Base-by-base conservation (phyloP, 108 stramenopile species). In the Cyclotella baltica region DNA sequence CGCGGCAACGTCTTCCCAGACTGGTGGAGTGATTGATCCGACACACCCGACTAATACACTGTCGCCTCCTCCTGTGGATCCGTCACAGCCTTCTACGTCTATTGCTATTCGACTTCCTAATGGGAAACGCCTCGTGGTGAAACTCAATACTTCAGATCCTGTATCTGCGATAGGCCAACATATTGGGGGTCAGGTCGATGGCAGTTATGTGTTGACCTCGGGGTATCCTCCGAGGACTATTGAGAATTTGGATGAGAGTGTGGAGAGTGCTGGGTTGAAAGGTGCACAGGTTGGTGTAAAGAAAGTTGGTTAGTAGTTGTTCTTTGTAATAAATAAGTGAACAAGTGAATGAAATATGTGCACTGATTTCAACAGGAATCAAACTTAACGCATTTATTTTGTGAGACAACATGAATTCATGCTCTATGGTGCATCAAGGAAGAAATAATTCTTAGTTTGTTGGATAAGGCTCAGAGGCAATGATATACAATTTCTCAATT, bases 171-270 rank as follows among this genome's bases (percentile, higher is more conserved):
- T 92, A 34, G 92, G 86, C 25, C 78, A 86, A 16, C 79, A 80
- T 73, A 77, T 91, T 62, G 74, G 75, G 8, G 53, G 19, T 8
- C 62, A 61, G 20, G 72, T 78, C 9, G 73, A 59, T 8, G 75
- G 53, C 0, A 46, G 53, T 15, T 95, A 92, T 76, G 88, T 87
- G 1, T 58, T 95, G 22, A 80, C 87, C 18, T 43, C 89, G 2
- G 94, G 94, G 11, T 95, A 88, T 78, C 94, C 94, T 20, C 94
- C 94, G 20, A 81, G 73, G 22, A 81, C 85, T 0, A 62, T 95
- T 65, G 71, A 80, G 33, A 85, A 92, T 80, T 84, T 82, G 55
- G 62, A 31, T 11, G 61, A 46, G 70, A 90, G 86, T 18, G 57
- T 95, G 30, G 86, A 91, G 56, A 88, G 66, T 40, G 90, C 90